phyloP scores from a whole-genome alignment of 768 basidiomycete genomes.

The Hygrophoropsis aurantiaca region DNA sequence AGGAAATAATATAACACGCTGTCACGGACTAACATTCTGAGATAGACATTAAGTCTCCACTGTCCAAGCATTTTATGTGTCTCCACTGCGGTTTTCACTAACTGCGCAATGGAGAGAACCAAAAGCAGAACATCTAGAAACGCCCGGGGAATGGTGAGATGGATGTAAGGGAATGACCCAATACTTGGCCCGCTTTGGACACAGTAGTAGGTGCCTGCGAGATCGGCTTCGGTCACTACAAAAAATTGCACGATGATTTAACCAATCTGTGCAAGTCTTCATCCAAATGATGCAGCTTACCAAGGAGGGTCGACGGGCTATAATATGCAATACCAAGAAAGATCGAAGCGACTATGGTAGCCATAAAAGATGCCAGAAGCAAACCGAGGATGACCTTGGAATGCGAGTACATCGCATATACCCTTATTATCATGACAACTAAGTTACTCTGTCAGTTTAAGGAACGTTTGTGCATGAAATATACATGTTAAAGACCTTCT shows the following conservation, averaged over 20 bases:
- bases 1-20: conserved; percentile 6
- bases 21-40: conserved; percentile 6
- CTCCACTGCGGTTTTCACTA: neutral
- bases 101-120: neutral
- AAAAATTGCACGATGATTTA: no score
- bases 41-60: neutral
- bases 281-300: no score
- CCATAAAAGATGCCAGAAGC: no score
- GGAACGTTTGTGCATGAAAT: neutral
- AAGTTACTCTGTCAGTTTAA: neutral
- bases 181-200: neutral
- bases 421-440: conserved; percentile 10
- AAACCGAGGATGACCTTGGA: conserved; percentile 2
- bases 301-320: no score
- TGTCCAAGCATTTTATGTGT: neutral
- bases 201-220: no score
- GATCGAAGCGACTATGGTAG: no score
- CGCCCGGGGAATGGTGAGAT: conserved; percentile 2
- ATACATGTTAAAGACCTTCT: conserved; percentile 1
- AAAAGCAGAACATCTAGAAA: conserved; percentile 3
- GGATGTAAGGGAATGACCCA: conserved; percentile 4
- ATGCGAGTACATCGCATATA: conserved; percentile 9
- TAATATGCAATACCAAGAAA: no score
- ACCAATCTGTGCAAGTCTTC: no score
- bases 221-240: no score